Percentiles rank a stretch among this genome's conserved stretches.
Conservation (phyloP, 192 early-diverging fungal species). For the Backusella macrospora region DNA sequence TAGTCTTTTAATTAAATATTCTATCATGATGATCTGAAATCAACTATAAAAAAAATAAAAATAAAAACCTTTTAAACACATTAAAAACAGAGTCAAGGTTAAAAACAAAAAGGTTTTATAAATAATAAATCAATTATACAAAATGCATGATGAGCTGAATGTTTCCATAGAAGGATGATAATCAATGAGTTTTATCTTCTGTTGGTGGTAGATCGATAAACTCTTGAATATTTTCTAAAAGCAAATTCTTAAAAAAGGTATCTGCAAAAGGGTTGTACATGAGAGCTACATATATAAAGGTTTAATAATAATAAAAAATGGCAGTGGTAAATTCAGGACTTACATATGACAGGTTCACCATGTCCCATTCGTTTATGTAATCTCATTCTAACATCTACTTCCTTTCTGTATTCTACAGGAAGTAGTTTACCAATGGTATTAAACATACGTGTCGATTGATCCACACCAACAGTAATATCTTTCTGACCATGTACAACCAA, state of each 20-base stretch:
- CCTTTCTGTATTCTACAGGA: constrained; percentile 31
- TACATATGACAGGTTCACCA: constrained; percentile 41
- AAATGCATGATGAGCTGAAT: neutral
- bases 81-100: too few relatives aligned
- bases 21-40: too few relatives aligned
- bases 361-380: constrained; percentile 42
- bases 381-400: constrained; percentile 43
- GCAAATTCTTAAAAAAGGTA: neutral
- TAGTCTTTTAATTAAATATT: too few relatives aligned
- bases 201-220: constrained; percentile 25
- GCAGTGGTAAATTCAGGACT: neutral
- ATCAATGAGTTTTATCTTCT: neutral
- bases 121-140: neutral
- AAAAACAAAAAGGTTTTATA: neutral
- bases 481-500: constrained; percentile 44
- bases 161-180: neutral
- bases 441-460: constrained; percentile 39
- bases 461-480: constrained; percentile 35
- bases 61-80: too few relatives aligned
- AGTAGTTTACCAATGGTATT: constrained; percentile 38
- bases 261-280: constrained; percentile 25
- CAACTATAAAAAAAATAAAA: too few relatives aligned
- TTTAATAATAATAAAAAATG: neutral
- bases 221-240: constrained; percentile 31
- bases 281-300: neutral